These are phyloP conservation scores for Trametes sanguinea DNA, from an alignment of 768 basidiomycete species.

Conservation along the genomic window DNA sequence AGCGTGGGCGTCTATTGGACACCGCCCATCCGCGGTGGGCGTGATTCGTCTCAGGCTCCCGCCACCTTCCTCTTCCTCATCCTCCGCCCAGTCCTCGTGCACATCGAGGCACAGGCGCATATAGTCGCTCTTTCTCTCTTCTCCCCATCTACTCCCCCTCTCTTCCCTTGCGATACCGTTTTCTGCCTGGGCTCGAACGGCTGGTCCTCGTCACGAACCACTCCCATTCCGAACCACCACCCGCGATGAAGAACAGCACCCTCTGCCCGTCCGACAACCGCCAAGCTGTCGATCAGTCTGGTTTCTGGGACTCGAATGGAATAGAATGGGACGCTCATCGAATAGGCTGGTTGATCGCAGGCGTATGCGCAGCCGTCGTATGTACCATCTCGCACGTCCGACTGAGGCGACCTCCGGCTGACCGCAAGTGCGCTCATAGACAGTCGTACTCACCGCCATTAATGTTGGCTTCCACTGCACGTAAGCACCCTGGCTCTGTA, in stretches of 20 bases:
- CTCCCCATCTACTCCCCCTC: background rate
- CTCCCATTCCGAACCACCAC: background rate
- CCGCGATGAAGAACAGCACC: conserved; percentile 20
- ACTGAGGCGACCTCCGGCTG: background rate
- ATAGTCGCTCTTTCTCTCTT: conserved; percentile 14
- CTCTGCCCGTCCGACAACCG: conserved; percentile 57
- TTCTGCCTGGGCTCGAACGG: background rate
- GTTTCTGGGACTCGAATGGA: conserved; percentile 59
- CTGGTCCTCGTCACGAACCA: conserved; percentile 11
- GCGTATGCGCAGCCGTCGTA: conserved; percentile 58
- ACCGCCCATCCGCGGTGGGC: background rate
- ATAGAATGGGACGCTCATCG: conserved; percentile 62
- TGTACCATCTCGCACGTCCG: conserved; percentile 30
- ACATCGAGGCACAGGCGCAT: conserved; percentile 15
- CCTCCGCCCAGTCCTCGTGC: background rate
- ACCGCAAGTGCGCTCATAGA: conserved; percentile 39
- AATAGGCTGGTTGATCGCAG: conserved; percentile 76
- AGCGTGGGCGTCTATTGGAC: too few species aligned
- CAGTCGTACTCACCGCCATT: conserved; percentile 57
- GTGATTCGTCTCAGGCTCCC: background rate
- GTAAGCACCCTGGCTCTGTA: conserved; percentile 38
- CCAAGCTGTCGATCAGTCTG: conserved; percentile 52
- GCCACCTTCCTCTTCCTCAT: background rate
- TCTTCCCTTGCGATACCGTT: background rate
- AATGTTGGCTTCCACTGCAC: conserved; percentile 64